These are phyloP conservation scores for Dactylellina parvicollis DNA, from an alignment of 2,329 filamentous ascomycete genomes.

Conservation along the genomic window DNA sequence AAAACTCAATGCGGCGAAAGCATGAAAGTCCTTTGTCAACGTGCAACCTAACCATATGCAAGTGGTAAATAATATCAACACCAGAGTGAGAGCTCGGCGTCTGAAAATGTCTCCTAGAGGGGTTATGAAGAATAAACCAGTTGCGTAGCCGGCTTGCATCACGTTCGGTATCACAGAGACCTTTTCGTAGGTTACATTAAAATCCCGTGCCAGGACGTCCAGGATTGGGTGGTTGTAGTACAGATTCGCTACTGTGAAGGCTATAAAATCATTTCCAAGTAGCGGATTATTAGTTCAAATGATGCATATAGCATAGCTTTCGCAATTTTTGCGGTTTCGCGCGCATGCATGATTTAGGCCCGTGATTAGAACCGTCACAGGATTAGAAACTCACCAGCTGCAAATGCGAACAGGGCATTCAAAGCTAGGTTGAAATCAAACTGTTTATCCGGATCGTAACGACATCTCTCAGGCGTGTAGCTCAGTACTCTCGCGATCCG, in stretches of 20 bases:
- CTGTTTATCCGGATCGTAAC: slow-evolving; percentile 74
- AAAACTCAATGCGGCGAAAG: slow-evolving; percentile 77
- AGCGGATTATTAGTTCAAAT: no score
- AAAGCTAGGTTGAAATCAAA: slow-evolving; percentile 74
- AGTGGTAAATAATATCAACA: slow-evolving; percentile 74
- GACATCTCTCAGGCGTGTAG: slow-evolving; percentile 69
- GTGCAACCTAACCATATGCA: slow-evolving; percentile 78
- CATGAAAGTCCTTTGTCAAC: slow-evolving; percentile 71
- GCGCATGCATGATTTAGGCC: slow-evolving; percentile 9
- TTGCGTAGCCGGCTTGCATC: slow-evolving; percentile 81
- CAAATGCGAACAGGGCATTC: slow-evolving; percentile 77
- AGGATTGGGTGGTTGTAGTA: slow-evolving; percentile 85
- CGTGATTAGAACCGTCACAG: neutral
- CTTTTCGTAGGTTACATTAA: slow-evolving; percentile 74
- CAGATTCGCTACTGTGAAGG: slow-evolving; percentile 80
- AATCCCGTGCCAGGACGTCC: slow-evolving; percentile 77
- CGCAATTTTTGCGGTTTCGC: no score
- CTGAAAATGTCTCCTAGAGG: slow-evolving; percentile 77
- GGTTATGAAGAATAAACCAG: slow-evolving; percentile 77
- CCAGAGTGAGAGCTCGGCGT: slow-evolving; percentile 75
- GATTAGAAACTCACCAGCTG: slow-evolving; percentile 59
- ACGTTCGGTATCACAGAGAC: slow-evolving; percentile 76
- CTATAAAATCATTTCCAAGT: slow-evolving; percentile 57
- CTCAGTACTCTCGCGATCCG: neutral
- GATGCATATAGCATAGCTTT: no score